phyloP scores from a whole-genome alignment of 768 basidiomycete species.

The Mycena haematopus region DNA sequence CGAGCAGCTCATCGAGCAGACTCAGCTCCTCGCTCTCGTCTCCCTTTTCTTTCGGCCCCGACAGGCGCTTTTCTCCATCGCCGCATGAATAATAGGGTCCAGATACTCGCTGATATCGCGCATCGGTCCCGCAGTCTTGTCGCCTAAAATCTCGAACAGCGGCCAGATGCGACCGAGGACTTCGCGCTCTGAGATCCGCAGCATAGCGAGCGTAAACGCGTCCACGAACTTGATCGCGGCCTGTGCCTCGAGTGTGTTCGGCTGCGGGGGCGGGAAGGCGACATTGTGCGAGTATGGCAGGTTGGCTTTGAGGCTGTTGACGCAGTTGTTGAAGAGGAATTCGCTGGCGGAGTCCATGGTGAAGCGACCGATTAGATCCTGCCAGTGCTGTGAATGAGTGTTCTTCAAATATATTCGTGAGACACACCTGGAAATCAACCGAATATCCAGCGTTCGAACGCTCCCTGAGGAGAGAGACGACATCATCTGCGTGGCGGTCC shows the following conservation, averaged over 20 bases:
- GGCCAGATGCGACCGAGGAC: slow-evolving; percentile 56
- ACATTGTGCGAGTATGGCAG: slow-evolving; percentile 59
- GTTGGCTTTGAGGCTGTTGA: slow-evolving; percentile 55
- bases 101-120: slow-evolving; percentile 56
- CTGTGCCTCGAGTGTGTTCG: slow-evolving; percentile 34
- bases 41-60: slow-evolving; percentile 30
- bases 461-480: slow-evolving; percentile 48
- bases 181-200: slow-evolving; percentile 44
- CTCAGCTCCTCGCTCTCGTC: slow-evolving; percentile 43
- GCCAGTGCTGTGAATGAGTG: slow-evolving; percentile 30
- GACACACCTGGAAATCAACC: slow-evolving; percentile 60
- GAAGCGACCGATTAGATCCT: slow-evolving; percentile 67
- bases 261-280: slow-evolving; percentile 32
- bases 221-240: slow-evolving; percentile 43
- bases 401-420: no score
- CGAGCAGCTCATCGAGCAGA: slow-evolving; percentile 58
- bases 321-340: slow-evolving; percentile 66
- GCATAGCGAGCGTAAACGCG: slow-evolving; percentile 60
- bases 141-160: slow-evolving; percentile 56
- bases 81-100: slow-evolving; percentile 57
- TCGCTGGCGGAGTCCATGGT: slow-evolving; percentile 71
- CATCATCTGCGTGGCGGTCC: slow-evolving; percentile 54
- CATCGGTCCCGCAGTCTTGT: slow-evolving; percentile 53
- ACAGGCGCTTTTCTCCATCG: slow-evolving; percentile 49
- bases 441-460: slow-evolving; percentile 54